Evolutionary conservation across 257 asterid genomes (phyloP).

Genomic region (Solanum neorickii): DNA sequence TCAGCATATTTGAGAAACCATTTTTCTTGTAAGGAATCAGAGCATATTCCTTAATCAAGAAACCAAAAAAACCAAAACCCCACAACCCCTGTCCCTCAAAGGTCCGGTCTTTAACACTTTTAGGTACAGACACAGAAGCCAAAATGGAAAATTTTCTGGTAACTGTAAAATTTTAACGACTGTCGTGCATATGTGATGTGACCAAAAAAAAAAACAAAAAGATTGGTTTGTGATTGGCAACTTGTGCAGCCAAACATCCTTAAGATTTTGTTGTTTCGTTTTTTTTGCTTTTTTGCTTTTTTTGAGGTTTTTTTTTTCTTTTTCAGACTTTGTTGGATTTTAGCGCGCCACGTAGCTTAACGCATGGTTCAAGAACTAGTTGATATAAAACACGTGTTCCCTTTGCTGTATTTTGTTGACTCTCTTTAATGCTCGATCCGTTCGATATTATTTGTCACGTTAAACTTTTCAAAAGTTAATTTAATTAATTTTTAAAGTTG

Average conservation of each 20-base stretch:
- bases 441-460: too few relatives aligned
- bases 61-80: not conserved
- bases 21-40: conserved; percentile 4
- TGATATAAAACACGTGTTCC: not conserved
- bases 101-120: not conserved
- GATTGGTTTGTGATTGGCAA: not conserved
- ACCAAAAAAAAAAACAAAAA: not conserved
- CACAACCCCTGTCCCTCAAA: not conserved
- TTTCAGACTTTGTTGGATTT: not conserved
- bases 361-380: not conserved
- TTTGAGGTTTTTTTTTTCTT: not conserved
- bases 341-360: not conserved
- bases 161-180: not conserved
- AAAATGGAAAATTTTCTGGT: not conserved
- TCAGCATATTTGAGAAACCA: not conserved
- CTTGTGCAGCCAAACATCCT: not conserved
- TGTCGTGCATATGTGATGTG: not conserved
- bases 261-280: not conserved
- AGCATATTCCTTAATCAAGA: not conserved
- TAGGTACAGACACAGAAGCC: not conserved
- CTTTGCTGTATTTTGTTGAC: not conserved
- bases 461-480: accelerated
- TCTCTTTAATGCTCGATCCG: not conserved
- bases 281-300: not conserved
- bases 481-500: too few relatives aligned